Conservation (phyloP, 2,329 filamentous ascomycete species). For the Penicillium sumatraense region DNA sequence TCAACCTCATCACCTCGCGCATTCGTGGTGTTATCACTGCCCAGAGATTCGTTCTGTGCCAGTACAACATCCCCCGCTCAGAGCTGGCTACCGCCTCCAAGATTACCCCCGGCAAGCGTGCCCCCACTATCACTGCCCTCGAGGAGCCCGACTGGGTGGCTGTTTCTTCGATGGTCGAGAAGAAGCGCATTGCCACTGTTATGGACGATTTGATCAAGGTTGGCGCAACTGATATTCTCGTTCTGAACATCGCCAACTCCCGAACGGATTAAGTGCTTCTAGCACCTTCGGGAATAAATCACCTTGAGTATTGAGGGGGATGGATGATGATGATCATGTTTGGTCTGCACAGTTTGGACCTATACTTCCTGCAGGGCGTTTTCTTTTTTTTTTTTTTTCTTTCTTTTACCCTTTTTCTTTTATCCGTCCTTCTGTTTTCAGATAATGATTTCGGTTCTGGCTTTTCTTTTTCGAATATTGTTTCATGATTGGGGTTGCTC, state of each 20-base stretch:
- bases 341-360: conserved; percentile 3
- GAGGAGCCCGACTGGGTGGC: conserved; percentile 92
- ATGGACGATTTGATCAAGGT: conserved; percentile 82
- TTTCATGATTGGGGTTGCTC: conserved; percentile 13
- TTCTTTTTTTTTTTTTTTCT: not conserved
- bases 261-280: conserved; percentile 48
- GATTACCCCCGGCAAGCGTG: conserved; percentile 92
- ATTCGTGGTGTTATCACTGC: conserved; percentile 95
- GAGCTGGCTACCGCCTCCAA: conserved; percentile 69
- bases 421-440: conserved; percentile 8
- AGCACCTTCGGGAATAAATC: not conserved
- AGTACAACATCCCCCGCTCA: conserved; percentile 85
- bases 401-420: not conserved
- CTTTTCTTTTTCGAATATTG: conserved; percentile 9
- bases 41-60: conserved; percentile 90
- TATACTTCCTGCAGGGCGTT: not conserved
- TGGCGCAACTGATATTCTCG: conserved; percentile 83
- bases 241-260: conserved; percentile 84
- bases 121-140: conserved; percentile 86
- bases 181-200: conserved; percentile 78
- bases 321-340: not conserved
- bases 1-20: conserved; percentile 81
- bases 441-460: conserved; percentile 9
- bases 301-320: not conserved
- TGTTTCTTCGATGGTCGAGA: conserved; percentile 91